These are phyloP conservation scores for Penicillium sp. DNA, from an alignment of 2,329 filamentous ascomycete species.

Conservation along the genomic window DNA sequence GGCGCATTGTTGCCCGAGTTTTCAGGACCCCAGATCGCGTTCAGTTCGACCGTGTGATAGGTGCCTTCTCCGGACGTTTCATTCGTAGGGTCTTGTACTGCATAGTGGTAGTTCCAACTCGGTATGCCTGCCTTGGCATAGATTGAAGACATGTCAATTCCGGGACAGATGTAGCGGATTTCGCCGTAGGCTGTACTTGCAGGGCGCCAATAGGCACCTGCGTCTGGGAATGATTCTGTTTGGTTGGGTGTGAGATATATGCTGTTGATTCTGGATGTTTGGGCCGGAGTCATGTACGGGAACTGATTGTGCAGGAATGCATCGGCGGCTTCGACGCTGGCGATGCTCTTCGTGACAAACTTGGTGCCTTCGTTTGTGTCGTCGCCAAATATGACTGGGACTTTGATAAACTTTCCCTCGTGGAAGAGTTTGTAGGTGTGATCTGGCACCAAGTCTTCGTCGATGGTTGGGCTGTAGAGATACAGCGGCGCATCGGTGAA, in stretches of 20 bases:
- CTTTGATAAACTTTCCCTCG: slow-evolving; percentile 51
- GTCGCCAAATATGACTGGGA: slow-evolving; percentile 59
- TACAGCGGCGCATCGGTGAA: slow-evolving; percentile 48
- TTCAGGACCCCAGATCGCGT: slow-evolving; percentile 67
- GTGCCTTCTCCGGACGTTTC: slow-evolving; percentile 61
- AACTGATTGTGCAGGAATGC: slow-evolving; percentile 61
- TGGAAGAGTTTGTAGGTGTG: slow-evolving; percentile 53
- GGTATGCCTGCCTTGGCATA: slow-evolving; percentile 33
- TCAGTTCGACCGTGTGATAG: slow-evolving; percentile 66
- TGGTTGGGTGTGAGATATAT: slow-evolving; percentile 57
- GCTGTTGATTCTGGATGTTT: slow-evolving; percentile 55
- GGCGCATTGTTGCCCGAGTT: slow-evolving; percentile 55
- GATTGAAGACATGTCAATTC: slow-evolving; percentile 55
- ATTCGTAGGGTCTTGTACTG: slow-evolving; percentile 62
- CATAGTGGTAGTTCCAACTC: slow-evolving; percentile 70
- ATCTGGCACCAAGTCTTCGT: slow-evolving; percentile 53
- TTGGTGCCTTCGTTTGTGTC: slow-evolving; percentile 67
- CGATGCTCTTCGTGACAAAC: slow-evolving; percentile 56
- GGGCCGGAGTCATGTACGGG: slow-evolving; percentile 52
- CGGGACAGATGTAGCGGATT: slow-evolving; percentile 66
- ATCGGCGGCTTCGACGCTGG: slow-evolving; percentile 52
- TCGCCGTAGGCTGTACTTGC: slow-evolving; percentile 63
- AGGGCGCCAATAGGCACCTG: slow-evolving; percentile 61
- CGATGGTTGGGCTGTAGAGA: slow-evolving; percentile 55
- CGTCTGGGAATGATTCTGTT: slow-evolving; percentile 47